Percentiles rank a stretch among this genome's conserved stretches.
These are phyloP conservation scores for Ustilago esculenta DNA, from an alignment of 1,284 basidiomycete species.

Conservation along the genomic window DNA sequence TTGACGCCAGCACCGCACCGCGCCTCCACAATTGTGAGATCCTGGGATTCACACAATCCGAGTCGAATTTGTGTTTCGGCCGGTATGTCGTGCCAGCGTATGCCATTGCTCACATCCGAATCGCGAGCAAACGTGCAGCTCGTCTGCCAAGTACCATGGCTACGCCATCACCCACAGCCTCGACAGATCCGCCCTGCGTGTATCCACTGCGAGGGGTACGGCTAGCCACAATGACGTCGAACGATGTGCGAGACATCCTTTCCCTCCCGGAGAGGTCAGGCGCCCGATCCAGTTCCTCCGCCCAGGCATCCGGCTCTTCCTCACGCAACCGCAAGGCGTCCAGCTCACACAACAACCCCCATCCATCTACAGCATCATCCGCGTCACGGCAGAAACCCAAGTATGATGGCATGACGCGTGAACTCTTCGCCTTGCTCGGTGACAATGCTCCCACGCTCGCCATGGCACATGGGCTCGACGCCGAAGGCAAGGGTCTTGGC, in stretches of 20 bases:
- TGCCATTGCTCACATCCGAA: not conserved
- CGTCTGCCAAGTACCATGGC: not conserved
- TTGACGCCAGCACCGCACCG: too few species aligned
- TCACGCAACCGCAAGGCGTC: constrained; percentile 36
- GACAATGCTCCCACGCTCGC: constrained; percentile 83
- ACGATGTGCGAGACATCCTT: constrained; percentile 63
- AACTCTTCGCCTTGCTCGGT: constrained; percentile 92
- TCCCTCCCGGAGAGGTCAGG: constrained; percentile 51
- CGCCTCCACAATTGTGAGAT: too few species aligned
- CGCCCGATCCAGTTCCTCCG: constrained; percentile 26
- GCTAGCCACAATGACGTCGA: constrained; percentile 47
- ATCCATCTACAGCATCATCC: constrained; percentile 24
- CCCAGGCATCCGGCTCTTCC: constrained; percentile 33
- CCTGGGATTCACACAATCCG: too few species aligned
- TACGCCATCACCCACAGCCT: not conserved
- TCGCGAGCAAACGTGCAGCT: too few species aligned
- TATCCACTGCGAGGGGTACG: too few species aligned
- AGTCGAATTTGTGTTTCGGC: too few species aligned
- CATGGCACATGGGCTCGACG: constrained; percentile 44
- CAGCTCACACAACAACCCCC: constrained; percentile 32
- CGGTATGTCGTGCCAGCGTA: too few species aligned
- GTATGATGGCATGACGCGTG: constrained; percentile 81
- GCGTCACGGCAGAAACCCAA: constrained; percentile 39
- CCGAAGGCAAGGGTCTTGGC: constrained; percentile 61
- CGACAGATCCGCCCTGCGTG: too few species aligned